A percentile compares a stretch with the other conserved stretches of the same genome.
phyloP scores from a whole-genome alignment of 2,329 filamentous ascomycete genomes.

The Polychaeton citri region DNA sequence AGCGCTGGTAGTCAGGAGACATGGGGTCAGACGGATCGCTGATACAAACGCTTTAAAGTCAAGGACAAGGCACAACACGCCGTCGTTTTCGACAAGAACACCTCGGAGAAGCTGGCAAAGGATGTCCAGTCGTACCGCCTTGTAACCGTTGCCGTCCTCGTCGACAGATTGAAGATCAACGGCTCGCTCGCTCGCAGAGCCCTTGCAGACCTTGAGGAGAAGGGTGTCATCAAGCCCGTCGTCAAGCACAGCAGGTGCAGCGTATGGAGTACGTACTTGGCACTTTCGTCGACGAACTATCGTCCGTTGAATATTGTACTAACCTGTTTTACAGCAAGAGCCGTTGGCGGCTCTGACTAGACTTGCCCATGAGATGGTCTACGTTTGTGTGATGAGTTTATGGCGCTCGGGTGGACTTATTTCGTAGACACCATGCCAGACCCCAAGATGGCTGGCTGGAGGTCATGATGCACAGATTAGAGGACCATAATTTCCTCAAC shows the following conservation, averaged over 20 bases:
- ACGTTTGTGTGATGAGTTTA: not conserved
- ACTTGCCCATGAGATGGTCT: not conserved
- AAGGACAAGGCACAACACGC: slow-evolving; percentile 99
- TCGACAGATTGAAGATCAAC: slow-evolving; percentile 99
- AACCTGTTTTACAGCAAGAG: not conserved
- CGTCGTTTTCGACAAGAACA: slow-evolving; percentile 97
- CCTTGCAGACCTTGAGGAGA: slow-evolving; percentile 88
- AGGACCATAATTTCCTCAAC: not conserved
- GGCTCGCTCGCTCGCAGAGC: slow-evolving; percentile 86
- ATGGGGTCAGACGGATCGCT: not conserved
- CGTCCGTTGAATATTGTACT: too few relatives aligned
- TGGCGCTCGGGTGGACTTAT: too few relatives aligned
- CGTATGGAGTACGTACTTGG: slow-evolving; percentile 71
- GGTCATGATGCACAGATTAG: not conserved
- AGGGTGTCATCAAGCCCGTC: slow-evolving; percentile 96
- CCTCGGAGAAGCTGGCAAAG: slow-evolving; percentile 97
- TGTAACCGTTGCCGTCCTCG: slow-evolving; percentile 94
- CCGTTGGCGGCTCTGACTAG: not conserved
- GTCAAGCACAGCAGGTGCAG: slow-evolving; percentile 93
- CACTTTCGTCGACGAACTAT: too few relatives aligned
- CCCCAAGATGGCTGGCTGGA: not conserved
- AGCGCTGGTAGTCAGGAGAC: too few relatives aligned
- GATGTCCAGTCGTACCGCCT: slow-evolving; percentile 99
- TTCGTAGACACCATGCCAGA: too few relatives aligned
- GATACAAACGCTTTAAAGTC: slow-evolving; percentile 44